Evolutionary conservation across 768 basidiomycete species (phyloP).

Genomic region (Peribolospora baueri): DNA sequence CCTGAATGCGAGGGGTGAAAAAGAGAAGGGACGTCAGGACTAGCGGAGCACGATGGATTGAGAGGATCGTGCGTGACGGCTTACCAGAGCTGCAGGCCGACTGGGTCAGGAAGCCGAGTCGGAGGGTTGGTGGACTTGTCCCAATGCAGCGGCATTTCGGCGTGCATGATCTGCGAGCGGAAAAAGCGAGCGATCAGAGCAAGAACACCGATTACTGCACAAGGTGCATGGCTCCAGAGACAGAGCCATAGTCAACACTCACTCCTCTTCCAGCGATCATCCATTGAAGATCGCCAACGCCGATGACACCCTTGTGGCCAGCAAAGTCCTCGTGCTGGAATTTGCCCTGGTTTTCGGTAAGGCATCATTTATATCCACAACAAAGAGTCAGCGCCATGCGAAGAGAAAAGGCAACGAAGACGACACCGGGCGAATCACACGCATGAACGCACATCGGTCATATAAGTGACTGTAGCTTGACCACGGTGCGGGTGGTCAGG

Average conservation of each 20-base stretch:
- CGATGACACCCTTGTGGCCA: slow-evolving; percentile 44
- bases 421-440: no score
- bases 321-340: slow-evolving; percentile 77
- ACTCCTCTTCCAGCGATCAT: slow-evolving; percentile 31
- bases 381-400: neutral
- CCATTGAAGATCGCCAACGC: slow-evolving; percentile 74
- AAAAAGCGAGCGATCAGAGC: no score
- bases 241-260: neutral
- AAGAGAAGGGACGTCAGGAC: slow-evolving; percentile 21
- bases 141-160: slow-evolving; percentile 54
- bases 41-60: slow-evolving; percentile 32
- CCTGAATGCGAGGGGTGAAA: neutral
- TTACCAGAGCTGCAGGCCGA: slow-evolving; percentile 62
- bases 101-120: slow-evolving; percentile 33
- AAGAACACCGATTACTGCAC: no score
- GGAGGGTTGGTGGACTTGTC: slow-evolving; percentile 18
- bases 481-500: slow-evolving; percentile 74
- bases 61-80: neutral
- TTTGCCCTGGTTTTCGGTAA: slow-evolving; percentile 22
- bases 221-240: neutral
- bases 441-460: slow-evolving; percentile 38
- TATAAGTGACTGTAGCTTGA: slow-evolving; percentile 53
- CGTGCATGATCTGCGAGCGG: slow-evolving; percentile 5
- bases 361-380: neutral
- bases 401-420: neutral